Conservation (phyloP, 2,329 filamentous ascomycete species). For the Sclerotinia subarctica region DNA sequence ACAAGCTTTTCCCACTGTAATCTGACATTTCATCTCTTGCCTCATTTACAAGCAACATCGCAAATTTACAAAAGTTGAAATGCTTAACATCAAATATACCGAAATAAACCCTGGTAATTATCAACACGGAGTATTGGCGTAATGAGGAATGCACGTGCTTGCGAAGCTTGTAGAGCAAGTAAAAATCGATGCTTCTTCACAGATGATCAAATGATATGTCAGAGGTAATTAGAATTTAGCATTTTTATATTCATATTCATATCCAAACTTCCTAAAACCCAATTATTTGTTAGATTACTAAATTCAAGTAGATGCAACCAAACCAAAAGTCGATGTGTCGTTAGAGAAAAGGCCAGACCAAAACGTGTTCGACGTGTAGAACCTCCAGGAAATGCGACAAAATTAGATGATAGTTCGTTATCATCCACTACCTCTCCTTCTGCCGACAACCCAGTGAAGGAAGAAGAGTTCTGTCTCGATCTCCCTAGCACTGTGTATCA, state of each 20-base stretch:
- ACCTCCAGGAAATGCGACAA: not conserved
- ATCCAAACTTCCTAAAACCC: not conserved
- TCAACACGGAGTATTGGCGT: not conserved
- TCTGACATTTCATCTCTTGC: constrained; percentile 1
- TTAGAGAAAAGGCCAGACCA: constrained; percentile 35
- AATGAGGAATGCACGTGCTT: constrained; percentile 36
- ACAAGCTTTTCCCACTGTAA: not conserved
- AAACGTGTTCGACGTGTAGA: constrained; percentile 28
- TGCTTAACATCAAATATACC: not conserved
- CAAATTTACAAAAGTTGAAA: not conserved
- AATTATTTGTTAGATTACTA: not conserved
- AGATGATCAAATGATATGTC: constrained; percentile 28
- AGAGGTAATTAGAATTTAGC: constrained; percentile 21
- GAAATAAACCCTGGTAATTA: not conserved
- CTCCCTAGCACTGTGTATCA: constrained; percentile 28
- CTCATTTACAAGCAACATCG: constrained; percentile 6
- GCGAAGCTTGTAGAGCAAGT: constrained; percentile 35
- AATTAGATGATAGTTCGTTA: not conserved
- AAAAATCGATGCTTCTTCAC: constrained; percentile 35
- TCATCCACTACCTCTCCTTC: not conserved
- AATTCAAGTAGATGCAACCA: constrained; percentile 29
- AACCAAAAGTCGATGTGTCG: constrained; percentile 30
- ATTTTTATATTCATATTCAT: no score
- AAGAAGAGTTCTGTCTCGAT: constrained; percentile 31
- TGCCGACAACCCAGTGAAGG: constrained; percentile 1